Conservation (phyloP, 371 early-diverging fungal genomes). For the Saksenaea oblongispora region DNA sequence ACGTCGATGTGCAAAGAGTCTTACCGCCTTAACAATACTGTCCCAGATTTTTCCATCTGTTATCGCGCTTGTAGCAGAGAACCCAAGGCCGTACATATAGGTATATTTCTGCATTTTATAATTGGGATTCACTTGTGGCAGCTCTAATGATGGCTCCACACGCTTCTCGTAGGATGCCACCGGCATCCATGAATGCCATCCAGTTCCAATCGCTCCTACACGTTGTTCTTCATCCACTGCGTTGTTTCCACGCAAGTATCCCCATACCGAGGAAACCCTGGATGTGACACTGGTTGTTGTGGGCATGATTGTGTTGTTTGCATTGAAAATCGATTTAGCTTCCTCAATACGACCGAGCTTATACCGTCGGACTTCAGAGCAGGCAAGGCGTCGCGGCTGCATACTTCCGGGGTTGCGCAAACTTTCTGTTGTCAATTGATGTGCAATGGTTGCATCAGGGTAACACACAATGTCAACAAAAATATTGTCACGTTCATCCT, state of each 20-base stretch:
- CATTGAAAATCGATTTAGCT: conserved; percentile 48
- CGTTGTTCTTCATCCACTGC: conserved; percentile 13
- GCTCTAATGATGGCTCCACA: conserved; percentile 47
- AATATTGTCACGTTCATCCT: conserved; percentile 64
- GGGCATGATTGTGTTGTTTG: conserved; percentile 30
- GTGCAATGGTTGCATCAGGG: conserved; percentile 59
- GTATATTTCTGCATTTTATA: conserved; percentile 57
- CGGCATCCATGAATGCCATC: conserved; percentile 46
- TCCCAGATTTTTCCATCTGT: conserved; percentile 63
- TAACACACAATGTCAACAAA: conserved; percentile 70
- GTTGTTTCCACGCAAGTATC: conserved; percentile 17
- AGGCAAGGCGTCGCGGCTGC: conserved; percentile 39
- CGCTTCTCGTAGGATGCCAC: conserved; percentile 24
- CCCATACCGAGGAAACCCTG: conserved; percentile 28
- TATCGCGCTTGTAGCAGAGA: conserved; percentile 33
- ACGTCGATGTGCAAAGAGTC: conserved; percentile 2
- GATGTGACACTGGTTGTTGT: conserved; percentile 23
- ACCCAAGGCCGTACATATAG: conserved; percentile 71
- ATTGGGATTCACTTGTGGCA: conserved; percentile 68
- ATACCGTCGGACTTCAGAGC: conserved; percentile 64
- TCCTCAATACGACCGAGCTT: conserved; percentile 50
- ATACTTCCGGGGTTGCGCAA: conserved; percentile 52
- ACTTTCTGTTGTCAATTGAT: conserved; percentile 56
- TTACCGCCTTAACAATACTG: conserved; percentile 68
- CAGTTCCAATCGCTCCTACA: conserved; percentile 15